Conservation (phyloP, 345 rosid species). For the Moringa oleifera region DNA sequence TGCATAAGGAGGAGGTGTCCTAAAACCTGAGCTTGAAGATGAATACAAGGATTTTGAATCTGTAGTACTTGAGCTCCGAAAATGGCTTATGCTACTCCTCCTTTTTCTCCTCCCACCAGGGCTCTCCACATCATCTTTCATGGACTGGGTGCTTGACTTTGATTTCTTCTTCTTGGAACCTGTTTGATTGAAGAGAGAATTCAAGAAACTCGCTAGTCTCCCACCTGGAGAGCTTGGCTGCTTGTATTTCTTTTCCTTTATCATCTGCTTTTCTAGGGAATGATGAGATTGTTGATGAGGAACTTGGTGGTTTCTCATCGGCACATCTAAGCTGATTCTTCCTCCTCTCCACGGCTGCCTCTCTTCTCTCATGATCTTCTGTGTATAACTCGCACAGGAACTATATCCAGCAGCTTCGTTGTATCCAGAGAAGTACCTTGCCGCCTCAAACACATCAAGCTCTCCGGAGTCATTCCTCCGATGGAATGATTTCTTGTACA, state of each 20-base stretch:
- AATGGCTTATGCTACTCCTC: constrained; percentile 90
- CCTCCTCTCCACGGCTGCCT: constrained; percentile 43
- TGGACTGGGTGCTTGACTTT: constrained; percentile 38
- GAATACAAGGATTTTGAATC: constrained; percentile 51
- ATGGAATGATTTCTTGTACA: constrained; percentile 42
- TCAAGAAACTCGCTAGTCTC: constrained; percentile 80
- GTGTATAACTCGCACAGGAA: constrained; percentile 23
- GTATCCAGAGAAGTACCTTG: constrained; percentile 73
- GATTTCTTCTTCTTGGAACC: constrained; percentile 65
- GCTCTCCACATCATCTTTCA: constrained; percentile 61
- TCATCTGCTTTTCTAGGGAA: constrained; percentile 30
- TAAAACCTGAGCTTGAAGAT: constrained; percentile 63
- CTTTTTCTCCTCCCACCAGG: constrained; percentile 69
- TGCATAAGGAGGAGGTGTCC: constrained; percentile 65
- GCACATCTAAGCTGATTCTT: constrained; percentile 67
- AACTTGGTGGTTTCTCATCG: constrained; percentile 33
- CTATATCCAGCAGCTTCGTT: constrained; percentile 30
- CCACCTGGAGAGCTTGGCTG: constrained; percentile 95
- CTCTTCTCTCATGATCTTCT: constrained; percentile 41
- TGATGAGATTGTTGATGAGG: constrained; percentile 27
- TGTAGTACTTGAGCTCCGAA: constrained; percentile 50
- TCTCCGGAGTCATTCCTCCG: constrained; percentile 62
- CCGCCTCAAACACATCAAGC: constrained; percentile 91
- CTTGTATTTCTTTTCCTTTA: constrained; percentile 59
- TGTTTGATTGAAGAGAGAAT: constrained; percentile 78